A percentile compares a stretch with the other conserved stretches of the same genome.
Conservation (phyloP, 768 basidiomycete species). For the Calvatia gigantea region DNA sequence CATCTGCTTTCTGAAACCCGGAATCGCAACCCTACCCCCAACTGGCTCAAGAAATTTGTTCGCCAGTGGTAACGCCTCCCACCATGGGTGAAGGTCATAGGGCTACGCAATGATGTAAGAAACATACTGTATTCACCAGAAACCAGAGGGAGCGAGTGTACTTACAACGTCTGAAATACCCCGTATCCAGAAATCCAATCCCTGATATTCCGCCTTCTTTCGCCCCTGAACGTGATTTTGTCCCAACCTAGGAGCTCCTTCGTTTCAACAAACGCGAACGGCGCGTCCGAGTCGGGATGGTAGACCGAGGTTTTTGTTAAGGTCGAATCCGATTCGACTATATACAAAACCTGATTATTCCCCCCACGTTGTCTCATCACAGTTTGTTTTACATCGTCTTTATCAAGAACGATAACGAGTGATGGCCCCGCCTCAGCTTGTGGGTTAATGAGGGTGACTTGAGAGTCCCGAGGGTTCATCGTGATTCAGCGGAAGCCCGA, state of each 20-base stretch:
- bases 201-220: not conserved
- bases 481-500: too few species aligned
- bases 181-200: conserved; percentile 1
- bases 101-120: not conserved
- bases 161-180: not conserved
- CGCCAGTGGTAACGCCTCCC: not conserved
- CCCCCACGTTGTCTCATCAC: not conserved
- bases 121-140: not conserved
- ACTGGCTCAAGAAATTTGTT: not conserved
- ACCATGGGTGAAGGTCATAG: not conserved
- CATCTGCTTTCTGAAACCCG: not conserved
- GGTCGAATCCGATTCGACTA: not conserved
- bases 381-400: not conserved
- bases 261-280: not conserved
- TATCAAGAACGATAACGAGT: not conserved
- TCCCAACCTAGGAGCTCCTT: not conserved
- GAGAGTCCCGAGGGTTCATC: not conserved
- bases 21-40: not conserved
- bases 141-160: not conserved
- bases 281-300: not conserved
- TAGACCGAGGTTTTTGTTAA: not conserved
- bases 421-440: not conserved
- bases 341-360: not conserved
- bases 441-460: not conserved
- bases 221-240: not conserved